Evolutionary conservation across 345 rosid species (phyloP).

Genomic region (Tarenaya hassleriana): DNA sequence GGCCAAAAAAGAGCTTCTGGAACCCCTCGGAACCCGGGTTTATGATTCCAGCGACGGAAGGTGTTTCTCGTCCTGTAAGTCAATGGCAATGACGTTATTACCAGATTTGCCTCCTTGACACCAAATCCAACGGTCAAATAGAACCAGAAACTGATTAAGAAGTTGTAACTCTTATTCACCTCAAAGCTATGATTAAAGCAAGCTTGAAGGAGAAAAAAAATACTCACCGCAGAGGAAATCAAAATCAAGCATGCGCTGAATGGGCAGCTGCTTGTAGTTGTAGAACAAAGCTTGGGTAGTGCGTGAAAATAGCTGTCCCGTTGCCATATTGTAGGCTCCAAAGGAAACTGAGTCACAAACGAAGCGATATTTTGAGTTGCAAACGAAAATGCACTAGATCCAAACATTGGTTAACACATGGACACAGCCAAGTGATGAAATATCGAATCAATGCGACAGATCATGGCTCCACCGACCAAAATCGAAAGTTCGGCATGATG

Average conservation of each 20-base stretch:
- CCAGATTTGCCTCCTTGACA: constrained; percentile 2
- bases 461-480: neutral
- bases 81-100: constrained; percentile 7
- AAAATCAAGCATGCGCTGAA: constrained; percentile 99
- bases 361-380: neutral
- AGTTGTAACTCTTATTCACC: neutral
- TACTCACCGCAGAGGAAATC: constrained; percentile 89
- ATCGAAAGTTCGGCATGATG: neutral
- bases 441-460: neutral
- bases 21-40: constrained; percentile 95
- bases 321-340: constrained; percentile 49
- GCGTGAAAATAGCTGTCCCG: constrained; percentile 86
- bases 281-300: constrained; percentile 87
- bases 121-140: constrained; percentile 2
- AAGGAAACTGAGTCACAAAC: constrained; percentile 33
- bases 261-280: constrained; percentile 91
- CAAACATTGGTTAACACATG: neutral
- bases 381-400: constrained; percentile 14
- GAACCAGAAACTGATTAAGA: constrained; percentile 8
- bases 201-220: neutral
- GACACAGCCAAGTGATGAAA: neutral
- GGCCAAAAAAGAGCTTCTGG: constrained; percentile 97
- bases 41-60: constrained; percentile 94
- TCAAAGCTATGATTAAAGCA: neutral
- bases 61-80: constrained; percentile 75